Percentiles rank a stretch among this genome's conserved stretches.
Conservation (phyloP, 805 yeast genomes). For the Candida ovalis region DNA sequence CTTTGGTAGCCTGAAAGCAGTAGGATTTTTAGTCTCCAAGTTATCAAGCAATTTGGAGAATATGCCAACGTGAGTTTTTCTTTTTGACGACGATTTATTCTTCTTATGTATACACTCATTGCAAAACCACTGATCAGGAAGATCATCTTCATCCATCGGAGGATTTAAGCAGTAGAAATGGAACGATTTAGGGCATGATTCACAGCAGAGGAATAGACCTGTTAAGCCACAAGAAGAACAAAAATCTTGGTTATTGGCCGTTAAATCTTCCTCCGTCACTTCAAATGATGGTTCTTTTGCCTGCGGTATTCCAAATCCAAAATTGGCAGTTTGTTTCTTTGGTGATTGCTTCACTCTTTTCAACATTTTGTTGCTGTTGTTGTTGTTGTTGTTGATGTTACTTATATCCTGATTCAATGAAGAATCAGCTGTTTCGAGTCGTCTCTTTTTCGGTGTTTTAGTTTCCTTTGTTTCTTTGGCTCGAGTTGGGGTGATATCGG, state of each 20-base stretch:
- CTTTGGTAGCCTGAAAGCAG: slow-evolving; percentile 63
- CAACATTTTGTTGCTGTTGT: slow-evolving; percentile 7
- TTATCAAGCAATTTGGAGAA: slow-evolving; percentile 56
- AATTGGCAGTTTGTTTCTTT: slow-evolving; percentile 11
- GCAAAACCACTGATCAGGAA: slow-evolving; percentile 92
- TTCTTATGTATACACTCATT: slow-evolving; percentile 59
- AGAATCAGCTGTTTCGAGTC: slow-evolving; percentile 5
- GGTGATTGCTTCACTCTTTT: slow-evolving; percentile 23
- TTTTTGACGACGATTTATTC: slow-evolving; percentile 2
- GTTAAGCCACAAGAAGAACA: slow-evolving; percentile 89
- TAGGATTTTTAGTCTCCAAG: slow-evolving; percentile 58
- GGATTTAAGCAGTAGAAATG: slow-evolving; percentile 92
- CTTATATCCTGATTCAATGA: background rate
- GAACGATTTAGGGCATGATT: slow-evolving; percentile 85
- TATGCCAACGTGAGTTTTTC: slow-evolving; percentile 37
- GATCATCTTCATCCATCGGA: slow-evolving; percentile 66
- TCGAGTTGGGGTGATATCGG: background rate
- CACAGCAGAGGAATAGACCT: slow-evolving; percentile 91
- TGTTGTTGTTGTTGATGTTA: background rate
- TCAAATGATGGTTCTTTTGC: slow-evolving; percentile 7
- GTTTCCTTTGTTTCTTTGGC: slow-evolving; percentile 8
- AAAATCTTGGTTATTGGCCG: slow-evolving; percentile 68
- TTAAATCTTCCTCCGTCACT: slow-evolving; percentile 13
- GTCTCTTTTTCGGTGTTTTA: slow-evolving; percentile 14
- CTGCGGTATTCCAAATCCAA: slow-evolving; percentile 11